A percentile compares a stretch with the other conserved stretches of the same genome.
Conservation (phyloP, 345 rosid genomes). For the Punica granatum region DNA sequence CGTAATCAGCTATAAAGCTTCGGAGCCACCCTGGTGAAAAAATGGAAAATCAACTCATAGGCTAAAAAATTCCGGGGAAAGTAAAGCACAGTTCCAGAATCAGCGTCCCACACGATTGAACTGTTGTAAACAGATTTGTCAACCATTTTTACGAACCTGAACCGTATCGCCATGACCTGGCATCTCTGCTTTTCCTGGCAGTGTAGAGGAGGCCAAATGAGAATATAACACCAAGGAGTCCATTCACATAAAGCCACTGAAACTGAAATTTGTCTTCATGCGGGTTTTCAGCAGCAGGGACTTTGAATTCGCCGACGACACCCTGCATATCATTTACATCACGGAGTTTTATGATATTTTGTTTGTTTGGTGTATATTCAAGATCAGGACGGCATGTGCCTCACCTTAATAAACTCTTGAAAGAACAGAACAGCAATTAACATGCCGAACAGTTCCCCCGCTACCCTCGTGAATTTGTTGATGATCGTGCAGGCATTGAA, state of each 20-base stretch:
- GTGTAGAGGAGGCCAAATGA: slow-evolving; percentile 26
- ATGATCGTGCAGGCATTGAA: slow-evolving; percentile 31
- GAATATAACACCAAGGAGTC: slow-evolving; percentile 32
- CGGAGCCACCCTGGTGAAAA: slow-evolving; percentile 26
- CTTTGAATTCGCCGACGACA: slow-evolving; percentile 23
- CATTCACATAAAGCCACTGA: slow-evolving; percentile 33
- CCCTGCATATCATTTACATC: slow-evolving; percentile 18
- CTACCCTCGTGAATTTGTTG: slow-evolving; percentile 29
- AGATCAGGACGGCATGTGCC: background rate
- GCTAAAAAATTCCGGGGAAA: background rate
- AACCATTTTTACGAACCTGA: slow-evolving; percentile 19
- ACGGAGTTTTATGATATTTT: background rate
- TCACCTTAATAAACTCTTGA: slow-evolving; percentile 31
- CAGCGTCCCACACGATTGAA: background rate
- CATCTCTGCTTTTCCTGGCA: slow-evolving; percentile 25
- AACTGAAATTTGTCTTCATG: slow-evolving; percentile 12
- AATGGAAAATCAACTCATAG: background rate
- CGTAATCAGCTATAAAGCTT: slow-evolving; percentile 32
- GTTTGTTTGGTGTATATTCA: background rate
- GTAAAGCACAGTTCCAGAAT: background rate
- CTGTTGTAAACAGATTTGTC: background rate
- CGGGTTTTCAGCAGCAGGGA: slow-evolving; percentile 12
- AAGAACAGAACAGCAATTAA: slow-evolving; percentile 33
- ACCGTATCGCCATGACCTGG: slow-evolving; percentile 37
- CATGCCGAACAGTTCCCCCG: slow-evolving; percentile 35